These are phyloP conservation scores for Bipolaris gigantea DNA, from an alignment of 2,329 filamentous ascomycete species.

Conservation along the genomic window DNA sequence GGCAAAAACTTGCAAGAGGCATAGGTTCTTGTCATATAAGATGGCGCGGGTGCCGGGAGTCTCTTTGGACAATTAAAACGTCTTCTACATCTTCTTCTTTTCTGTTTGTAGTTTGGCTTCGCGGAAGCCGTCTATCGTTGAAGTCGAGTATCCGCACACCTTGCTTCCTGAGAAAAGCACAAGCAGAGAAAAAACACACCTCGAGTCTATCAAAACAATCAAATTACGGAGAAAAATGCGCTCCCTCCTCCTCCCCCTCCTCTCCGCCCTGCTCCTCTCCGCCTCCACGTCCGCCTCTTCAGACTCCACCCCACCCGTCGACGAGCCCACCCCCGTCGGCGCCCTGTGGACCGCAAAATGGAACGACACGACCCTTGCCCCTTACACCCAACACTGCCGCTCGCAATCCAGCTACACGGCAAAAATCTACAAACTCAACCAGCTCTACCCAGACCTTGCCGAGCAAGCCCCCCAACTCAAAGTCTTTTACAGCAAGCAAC, in stretches of 20 bases:
- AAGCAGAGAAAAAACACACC: neutral
- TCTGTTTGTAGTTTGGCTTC: neutral
- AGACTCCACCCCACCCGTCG: conserved; percentile 9
- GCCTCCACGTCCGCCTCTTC: neutral
- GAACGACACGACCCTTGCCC: conserved; percentile 22
- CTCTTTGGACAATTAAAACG: too few species aligned
- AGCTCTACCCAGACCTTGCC: conserved; percentile 40
- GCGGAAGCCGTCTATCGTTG: too few species aligned
- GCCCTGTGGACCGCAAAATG: conserved; percentile 38
- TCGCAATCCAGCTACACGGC: conserved; percentile 26
- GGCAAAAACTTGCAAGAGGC: neutral
- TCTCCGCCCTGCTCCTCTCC: neutral
- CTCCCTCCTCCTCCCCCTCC: conserved; percentile 16
- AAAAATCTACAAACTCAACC: conserved; percentile 34
- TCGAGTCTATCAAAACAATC: conserved; percentile 7
- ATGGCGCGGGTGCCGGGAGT: too few species aligned
- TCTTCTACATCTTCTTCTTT: too few species aligned
- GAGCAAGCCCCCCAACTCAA: conserved; percentile 39
- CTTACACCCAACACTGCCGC: conserved; percentile 29
- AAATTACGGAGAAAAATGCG: conserved; percentile 10
- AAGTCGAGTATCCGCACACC: too few species aligned
- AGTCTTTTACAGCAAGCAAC: conserved; percentile 42
- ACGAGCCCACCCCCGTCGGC: conserved; percentile 35
- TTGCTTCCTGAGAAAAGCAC: neutral
- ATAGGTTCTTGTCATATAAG: neutral